Percentiles rank a stretch among this genome's conserved stretches.
phyloP scores from a whole-genome alignment of 176 grass and related monocot species.

The Elymus sibiricus region DNA sequence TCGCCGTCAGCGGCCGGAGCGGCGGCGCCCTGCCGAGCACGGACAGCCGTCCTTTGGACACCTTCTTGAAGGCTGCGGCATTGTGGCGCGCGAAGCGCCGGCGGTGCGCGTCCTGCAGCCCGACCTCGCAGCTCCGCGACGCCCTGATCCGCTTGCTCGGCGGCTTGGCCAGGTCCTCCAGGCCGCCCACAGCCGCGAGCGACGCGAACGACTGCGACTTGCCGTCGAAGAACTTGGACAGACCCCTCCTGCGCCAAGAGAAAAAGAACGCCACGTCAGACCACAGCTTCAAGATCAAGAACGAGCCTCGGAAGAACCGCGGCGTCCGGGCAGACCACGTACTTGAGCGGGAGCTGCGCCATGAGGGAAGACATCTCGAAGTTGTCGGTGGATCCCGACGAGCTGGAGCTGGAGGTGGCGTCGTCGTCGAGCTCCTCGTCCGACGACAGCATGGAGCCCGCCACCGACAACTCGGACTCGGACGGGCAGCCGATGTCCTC shows the following conservation, averaged over 20 bases:
- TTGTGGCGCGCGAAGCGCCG: background rate
- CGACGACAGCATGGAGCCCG: constrained; percentile 16
- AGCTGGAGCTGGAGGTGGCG: constrained; percentile 19
- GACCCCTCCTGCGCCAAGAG: constrained; percentile 45
- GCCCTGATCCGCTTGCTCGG: constrained; percentile 47
- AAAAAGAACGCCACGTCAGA: constrained; percentile 24
- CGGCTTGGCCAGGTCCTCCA: constrained; percentile 65
- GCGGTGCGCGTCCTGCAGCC: constrained; percentile 42
- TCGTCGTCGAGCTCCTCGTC: constrained; percentile 54
- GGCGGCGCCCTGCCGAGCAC: background rate
- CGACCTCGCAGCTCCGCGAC: constrained; percentile 52
- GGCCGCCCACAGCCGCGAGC: constrained; percentile 41
- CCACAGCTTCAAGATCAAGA: background rate
- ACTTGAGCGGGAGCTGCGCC: constrained; percentile 70
- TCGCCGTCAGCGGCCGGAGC: background rate
- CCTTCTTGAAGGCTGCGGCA: constrained; percentile 11
- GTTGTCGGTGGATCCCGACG: constrained; percentile 29
- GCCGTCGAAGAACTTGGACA: constrained; percentile 78
- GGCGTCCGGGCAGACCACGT: background rate
- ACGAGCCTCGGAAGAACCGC: background rate
- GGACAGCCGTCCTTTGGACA: background rate
- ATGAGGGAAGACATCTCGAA: constrained; percentile 77
- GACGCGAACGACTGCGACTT: constrained; percentile 80
- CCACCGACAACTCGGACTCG: constrained; percentile 25
- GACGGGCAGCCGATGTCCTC: constrained; percentile 54